Evolutionary conservation across 306 rosid genomes (phyloP).

Genomic region (Potentilla sterilis): DNA sequence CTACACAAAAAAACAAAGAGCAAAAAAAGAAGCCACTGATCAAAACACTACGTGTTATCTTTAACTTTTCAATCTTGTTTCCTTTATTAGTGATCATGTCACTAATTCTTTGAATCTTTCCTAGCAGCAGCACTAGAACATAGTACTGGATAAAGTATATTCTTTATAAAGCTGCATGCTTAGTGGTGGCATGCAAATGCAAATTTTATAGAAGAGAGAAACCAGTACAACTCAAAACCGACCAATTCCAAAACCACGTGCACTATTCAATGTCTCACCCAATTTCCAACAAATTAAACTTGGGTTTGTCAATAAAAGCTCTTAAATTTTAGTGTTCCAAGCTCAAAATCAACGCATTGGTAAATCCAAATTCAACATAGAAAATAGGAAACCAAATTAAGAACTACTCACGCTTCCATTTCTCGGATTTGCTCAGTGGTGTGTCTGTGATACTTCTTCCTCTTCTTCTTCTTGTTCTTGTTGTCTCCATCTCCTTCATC

Average conservation of each 20-base stretch:
- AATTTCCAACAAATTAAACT: neutral
- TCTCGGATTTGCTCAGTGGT: conserved; percentile 86
- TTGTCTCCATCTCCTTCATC: conserved; percentile 45
- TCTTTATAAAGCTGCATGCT: conserved; percentile 13
- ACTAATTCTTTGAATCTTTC: conserved; percentile 25
- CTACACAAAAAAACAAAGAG: conserved; percentile 22
- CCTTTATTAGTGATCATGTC: conserved; percentile 19
- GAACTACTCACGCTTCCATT: conserved; percentile 77
- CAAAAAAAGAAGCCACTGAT: conserved; percentile 23
- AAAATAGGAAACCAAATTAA: neutral
- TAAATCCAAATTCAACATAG: neutral
- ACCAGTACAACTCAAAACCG: neutral
- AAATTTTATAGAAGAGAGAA: neutral
- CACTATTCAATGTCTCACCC: neutral
- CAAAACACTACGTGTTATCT: conserved; percentile 11
- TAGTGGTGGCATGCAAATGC: conserved; percentile 27
- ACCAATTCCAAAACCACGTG: conserved; percentile 19
- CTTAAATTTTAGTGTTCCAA: neutral
- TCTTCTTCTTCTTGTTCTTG: conserved; percentile 63
- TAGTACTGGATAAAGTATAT: conserved; percentile 20
- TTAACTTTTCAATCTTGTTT: conserved; percentile 27
- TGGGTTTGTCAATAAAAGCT: neutral
- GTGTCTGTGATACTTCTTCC: conserved; percentile 94
- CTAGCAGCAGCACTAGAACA: conserved; percentile 7
- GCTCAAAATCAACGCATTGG: neutral